Conservation (phyloP, 495 filamentous ascomycete genomes). For the Lepidopterella palustris region DNA sequence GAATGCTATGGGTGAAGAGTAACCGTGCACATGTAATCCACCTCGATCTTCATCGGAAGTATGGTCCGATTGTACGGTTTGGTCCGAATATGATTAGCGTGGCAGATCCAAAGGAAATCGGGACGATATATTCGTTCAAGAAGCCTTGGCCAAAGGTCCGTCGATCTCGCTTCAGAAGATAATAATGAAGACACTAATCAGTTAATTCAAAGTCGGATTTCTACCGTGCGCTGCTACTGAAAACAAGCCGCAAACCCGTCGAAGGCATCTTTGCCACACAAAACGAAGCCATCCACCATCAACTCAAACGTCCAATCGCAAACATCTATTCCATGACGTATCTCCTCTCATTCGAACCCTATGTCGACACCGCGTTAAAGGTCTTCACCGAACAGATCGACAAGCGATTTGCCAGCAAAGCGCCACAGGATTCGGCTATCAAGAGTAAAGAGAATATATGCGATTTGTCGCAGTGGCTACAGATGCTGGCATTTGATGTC, state of each 20-base stretch:
- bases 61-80: conserved; percentile 46
- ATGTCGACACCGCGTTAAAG: conserved; percentile 36
- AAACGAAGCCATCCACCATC: conserved; percentile 21
- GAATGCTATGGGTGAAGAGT: conserved; percentile 35
- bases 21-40: conserved; percentile 37
- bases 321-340: conserved; percentile 39
- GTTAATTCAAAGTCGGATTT: not conserved
- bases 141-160: conserved; percentile 23
- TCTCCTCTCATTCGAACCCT: conserved; percentile 37
- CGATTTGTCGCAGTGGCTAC: conserved; percentile 35
- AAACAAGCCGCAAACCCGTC: not conserved
- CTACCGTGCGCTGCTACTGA: not conserved
- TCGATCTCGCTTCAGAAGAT: not conserved
- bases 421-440: conserved; percentile 16
- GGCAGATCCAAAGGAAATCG: conserved; percentile 41
- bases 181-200: not conserved
- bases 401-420: conserved; percentile 17
- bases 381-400: conserved; percentile 35
- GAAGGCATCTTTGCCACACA: conserved; percentile 33
- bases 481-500: conserved; percentile 38
- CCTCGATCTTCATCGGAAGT: conserved; percentile 37
- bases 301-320: conserved; percentile 20
- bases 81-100: conserved; percentile 44
- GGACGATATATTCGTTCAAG: conserved; percentile 10
- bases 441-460: no score